Base-by-base conservation (phyloP, 2,329 filamentous ascomycete genomes). In the Pseudogymnoascus sp. region DNA sequence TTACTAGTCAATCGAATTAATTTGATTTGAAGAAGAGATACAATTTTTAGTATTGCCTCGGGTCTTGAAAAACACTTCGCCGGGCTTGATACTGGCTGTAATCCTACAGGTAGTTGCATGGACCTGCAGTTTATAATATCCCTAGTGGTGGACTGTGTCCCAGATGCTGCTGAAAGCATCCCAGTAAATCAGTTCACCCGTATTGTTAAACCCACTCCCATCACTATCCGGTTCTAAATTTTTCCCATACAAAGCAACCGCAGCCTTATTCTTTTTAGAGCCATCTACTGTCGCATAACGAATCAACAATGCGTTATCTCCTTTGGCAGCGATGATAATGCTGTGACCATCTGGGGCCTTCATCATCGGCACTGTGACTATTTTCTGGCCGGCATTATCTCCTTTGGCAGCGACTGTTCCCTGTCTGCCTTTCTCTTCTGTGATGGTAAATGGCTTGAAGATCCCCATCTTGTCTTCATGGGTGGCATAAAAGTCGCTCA, bases 271-370 rank as follows among this genome's bases (percentile, higher is more conserved):
- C 48, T 55, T 55, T 55, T 55, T 55, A 21, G 29, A 55, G 6
- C 48, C 48, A 9, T 55, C 48, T 12, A 55, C n/a, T 55, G 48
- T 55, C 9, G 48, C 48, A 35, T 33, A 33, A 13, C 29, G 48
- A 55, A 55, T 55, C 48, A 55, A 55, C 15, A 55, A 35, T 55
- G 48, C 29, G 9, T 29, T 33, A 5, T 13, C 48, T 35, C 48
- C 48, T 55, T 33, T 55, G n/a, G 61, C 48, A 52, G 63, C 21
- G 40, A 69, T 60, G 8, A 68, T 61, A 27, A 69, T 62, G 12
- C 59, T 55, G 8, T 61, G 37, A 13, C 63, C 64, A 58, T 64
- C 62, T 59, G 64, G 63, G 7, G 65, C 27, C 55, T 64, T 65
- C 42, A 62, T 39, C n/a, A 63, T 39, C 21, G 55, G 27, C 18